phyloP scores from a whole-genome alignment of 139 green algal genomes.

The Closterium sp. region DNA sequence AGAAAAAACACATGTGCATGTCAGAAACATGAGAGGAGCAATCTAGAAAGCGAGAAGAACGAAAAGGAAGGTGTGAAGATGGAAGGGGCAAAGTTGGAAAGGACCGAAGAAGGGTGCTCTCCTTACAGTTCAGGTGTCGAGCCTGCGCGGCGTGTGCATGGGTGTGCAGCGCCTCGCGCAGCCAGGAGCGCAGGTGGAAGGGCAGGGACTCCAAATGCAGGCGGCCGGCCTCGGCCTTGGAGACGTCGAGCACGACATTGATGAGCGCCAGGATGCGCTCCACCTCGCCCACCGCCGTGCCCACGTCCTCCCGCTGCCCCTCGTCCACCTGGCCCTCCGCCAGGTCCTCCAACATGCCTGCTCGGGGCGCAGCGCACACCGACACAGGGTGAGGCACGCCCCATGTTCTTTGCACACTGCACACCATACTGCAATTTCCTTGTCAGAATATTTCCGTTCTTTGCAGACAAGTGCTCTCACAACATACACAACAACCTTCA shows the following conservation, averaged over 20 bases:
- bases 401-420: too few relatives aligned
- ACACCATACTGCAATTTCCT: too few relatives aligned
- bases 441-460: too few relatives aligned
- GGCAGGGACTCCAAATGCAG: not conserved
- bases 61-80: too few relatives aligned
- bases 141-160: not conserved
- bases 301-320: not conserved
- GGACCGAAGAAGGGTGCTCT: not conserved
- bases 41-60: not conserved
- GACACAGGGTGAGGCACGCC: not conserved
- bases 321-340: not conserved
- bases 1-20: not conserved
- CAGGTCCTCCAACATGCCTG: not conserved
- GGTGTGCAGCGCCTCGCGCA: not conserved
- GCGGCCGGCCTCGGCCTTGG: not conserved
- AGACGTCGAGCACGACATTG: not conserved
- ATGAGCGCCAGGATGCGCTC: not conserved
- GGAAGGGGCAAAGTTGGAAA: not conserved
- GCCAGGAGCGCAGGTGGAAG: not conserved
- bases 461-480: too few relatives aligned
- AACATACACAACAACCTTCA: too few relatives aligned
- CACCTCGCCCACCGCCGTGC: not conserved
- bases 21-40: not conserved
- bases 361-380: too few relatives aligned
- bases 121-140: not conserved